Evolutionary conservation across 129 eudicot genomes (phyloP), one percentile per base, ranked within the genome.

Genomic region (Centaurea solstitialis): DNA sequence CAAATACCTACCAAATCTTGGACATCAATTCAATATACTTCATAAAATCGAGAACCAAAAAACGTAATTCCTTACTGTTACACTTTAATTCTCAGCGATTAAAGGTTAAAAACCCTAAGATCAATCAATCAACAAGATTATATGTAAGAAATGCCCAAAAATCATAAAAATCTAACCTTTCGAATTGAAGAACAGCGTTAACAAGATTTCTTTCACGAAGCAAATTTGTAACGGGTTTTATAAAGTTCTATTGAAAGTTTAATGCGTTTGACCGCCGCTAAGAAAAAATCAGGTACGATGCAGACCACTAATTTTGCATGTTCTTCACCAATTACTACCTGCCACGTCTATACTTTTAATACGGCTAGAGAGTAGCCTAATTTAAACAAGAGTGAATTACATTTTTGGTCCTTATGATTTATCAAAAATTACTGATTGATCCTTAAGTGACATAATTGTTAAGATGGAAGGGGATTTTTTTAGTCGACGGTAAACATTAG

Each of bases 191-290:
- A 37, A 2, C 28, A 39, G 7, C 18, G 39, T 10, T 10, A 30
- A 62, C 13, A 15, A 17, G 23, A 9, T 22, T 6, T 2, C 6
- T 57, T 57, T 17, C 7, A 57, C 64, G 64, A 57, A 57, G 22
- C 65, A 57, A 57, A 57, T n/a, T 57, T 57, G 23, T n/a, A n/a
- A n/a, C n/a, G n/a, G n/a, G n/a, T n/a, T n/a, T n/a, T n/a, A n/a
- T n/a, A n/a, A n/a, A n/a, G n/a, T n/a, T n/a, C n/a, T n/a, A n/a
- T n/a, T n/a, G n/a, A n/a, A n/a, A n/a, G n/a, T n/a, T n/a, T n/a
- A n/a, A n/a, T n/a, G 84, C 79, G 53, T 80, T 80, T 73, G 74
- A 73, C 66, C 45, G 79, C 78, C 83, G 83, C 47, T 22, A 50
- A 70, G 13, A 9, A 26, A 57, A 18, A 28, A 61, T 76, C 37